These are phyloP conservation scores for Porcisia hertigi DNA, from an alignment of 208 protist genomes.

Conservation along the genomic window DNA sequence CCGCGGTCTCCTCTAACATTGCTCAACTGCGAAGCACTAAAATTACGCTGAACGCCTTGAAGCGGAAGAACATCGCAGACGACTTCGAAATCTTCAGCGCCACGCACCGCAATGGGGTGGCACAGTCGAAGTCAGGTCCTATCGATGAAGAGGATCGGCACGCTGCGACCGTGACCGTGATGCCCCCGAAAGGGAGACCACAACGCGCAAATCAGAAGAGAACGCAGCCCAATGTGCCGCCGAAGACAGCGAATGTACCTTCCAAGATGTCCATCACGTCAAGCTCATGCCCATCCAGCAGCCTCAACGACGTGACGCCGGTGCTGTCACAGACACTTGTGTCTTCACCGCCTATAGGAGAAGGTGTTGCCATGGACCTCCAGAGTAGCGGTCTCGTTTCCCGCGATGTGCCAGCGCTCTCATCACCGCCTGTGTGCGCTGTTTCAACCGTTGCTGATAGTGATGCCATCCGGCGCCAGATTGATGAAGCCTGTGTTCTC, in stretches of 20 bases:
- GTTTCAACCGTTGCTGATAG: neutral
- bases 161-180: slow-evolving; percentile 36
- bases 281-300: neutral
- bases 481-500: slow-evolving; percentile 32
- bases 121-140: slow-evolving; percentile 16
- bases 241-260: neutral
- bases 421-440: neutral
- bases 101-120: slow-evolving; percentile 24
- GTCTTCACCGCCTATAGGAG: neutral
- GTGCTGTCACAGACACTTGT: neutral
- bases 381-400: neutral
- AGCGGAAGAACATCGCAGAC: slow-evolving; percentile 75
- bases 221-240: neutral
- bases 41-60: slow-evolving; percentile 83
- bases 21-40: slow-evolving; percentile 38
- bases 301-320: neutral
- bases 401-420: neutral
- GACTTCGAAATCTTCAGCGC: slow-evolving; percentile 64
- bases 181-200: slow-evolving; percentile 14
- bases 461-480: slow-evolving; percentile 41
- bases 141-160: slow-evolving; percentile 29
- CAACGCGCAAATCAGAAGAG: neutral
- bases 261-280: neutral
- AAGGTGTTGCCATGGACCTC: neutral
- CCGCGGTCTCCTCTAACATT: slow-evolving; percentile 8